A percentile compares a stretch with the other conserved stretches of the same genome.
phyloP scores from a whole-genome alignment of 2,329 filamentous ascomycete species.

The Botrytis elliptica region DNA sequence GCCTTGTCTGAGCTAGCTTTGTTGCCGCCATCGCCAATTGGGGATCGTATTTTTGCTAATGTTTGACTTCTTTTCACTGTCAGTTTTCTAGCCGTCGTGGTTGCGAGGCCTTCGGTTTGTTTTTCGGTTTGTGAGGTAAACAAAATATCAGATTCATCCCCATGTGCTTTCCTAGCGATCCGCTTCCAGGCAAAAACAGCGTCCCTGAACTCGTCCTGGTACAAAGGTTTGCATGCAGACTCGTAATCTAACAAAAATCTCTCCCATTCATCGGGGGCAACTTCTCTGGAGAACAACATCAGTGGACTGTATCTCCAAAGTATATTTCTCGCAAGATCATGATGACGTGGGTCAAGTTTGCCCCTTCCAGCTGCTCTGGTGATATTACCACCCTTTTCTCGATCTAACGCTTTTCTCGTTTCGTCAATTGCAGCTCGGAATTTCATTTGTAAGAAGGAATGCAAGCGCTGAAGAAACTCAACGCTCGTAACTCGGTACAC shows the following conservation, averaged over 20 bases:
- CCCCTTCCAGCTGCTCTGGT: slow-evolving; percentile 47
- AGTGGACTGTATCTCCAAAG: slow-evolving; percentile 88
- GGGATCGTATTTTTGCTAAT: slow-evolving; percentile 70
- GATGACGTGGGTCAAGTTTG: slow-evolving; percentile 69
- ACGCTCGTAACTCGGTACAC: slow-evolving; percentile 76
- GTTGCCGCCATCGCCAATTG: slow-evolving; percentile 59
- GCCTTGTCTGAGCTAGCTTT: slow-evolving; percentile 56
- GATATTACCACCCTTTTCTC: slow-evolving; percentile 51
- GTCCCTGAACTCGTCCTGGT: slow-evolving; percentile 78
- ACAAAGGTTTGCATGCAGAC: slow-evolving; percentile 70
- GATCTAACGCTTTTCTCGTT: slow-evolving; percentile 59
- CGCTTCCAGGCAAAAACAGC: slow-evolving; percentile 77
- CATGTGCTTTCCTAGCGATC: slow-evolving; percentile 69
- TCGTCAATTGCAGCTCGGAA: slow-evolving; percentile 75
- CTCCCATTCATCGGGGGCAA: slow-evolving; percentile 80
- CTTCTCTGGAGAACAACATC: slow-evolving; percentile 83
- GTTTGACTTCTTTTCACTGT: slow-evolving; percentile 95
- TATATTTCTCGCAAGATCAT: slow-evolving; percentile 67
- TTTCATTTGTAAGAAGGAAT: slow-evolving; percentile 77
- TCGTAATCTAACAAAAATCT: slow-evolving; percentile 78
- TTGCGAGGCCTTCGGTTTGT: slow-evolving; percentile 74
- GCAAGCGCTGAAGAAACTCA: slow-evolving; percentile 74
- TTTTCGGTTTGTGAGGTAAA: slow-evolving; percentile 84
- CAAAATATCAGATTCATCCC: slow-evolving; percentile 79
- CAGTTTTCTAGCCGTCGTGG: slow-evolving; percentile 73